Conservation (phyloP, 83 land plant genomes). For the Picea mariana region DNA sequence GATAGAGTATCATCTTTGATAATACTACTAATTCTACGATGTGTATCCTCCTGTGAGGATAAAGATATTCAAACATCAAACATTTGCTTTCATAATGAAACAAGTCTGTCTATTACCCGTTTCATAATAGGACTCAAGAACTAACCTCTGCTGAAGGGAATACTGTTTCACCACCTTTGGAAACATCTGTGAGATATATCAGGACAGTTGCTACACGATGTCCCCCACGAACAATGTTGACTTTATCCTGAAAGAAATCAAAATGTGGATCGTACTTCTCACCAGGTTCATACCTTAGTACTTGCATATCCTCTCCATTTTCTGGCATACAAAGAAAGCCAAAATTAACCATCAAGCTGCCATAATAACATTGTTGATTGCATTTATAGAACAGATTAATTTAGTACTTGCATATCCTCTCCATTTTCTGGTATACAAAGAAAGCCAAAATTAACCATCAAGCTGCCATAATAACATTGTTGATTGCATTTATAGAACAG, state of each 20-base stretch:
- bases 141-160: constrained; percentile 72
- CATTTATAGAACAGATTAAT: too few species aligned
- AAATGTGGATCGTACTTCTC: constrained; percentile 78
- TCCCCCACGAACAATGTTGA: constrained; percentile 74
- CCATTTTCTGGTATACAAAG: constrained; percentile 61
- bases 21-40: constrained; percentile 17
- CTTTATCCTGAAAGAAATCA: constrained; percentile 73
- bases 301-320: constrained; percentile 86
- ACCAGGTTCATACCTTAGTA: constrained; percentile 66
- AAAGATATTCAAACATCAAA: not conserved
- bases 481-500: not conserved
- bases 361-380: not conserved
- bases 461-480: constrained; percentile 1
- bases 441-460: not conserved
- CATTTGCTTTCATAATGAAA: not conserved
- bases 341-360: not conserved
- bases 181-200: constrained; percentile 37
- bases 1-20: constrained; percentile 46
- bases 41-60: constrained; percentile 28
- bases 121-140: not conserved
- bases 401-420: constrained; percentile 43
- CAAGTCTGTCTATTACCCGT: not conserved
- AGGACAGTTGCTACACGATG: constrained; percentile 75
- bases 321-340: constrained; percentile 32
- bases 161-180: constrained; percentile 78